phyloP scores from a whole-genome alignment of 192 early-diverging fungal genomes.

The Podila epicladia region DNA sequence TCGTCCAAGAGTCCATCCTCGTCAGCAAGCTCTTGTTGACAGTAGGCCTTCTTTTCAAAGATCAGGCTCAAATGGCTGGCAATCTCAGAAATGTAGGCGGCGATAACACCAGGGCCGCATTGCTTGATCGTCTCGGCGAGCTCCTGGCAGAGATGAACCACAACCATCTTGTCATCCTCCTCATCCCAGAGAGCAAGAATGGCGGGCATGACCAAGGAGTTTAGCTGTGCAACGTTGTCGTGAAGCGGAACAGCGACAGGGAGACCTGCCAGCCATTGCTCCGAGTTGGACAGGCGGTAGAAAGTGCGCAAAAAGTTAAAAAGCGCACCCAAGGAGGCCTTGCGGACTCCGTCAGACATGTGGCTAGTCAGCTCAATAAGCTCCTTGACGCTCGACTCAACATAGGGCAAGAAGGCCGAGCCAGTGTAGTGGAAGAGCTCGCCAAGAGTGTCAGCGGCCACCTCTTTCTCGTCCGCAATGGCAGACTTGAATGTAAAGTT shows the following conservation, averaged over 20 bases:
- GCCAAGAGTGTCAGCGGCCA: slow-evolving; percentile 87
- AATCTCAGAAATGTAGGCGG: slow-evolving; percentile 46
- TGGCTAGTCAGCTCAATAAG: slow-evolving; percentile 76
- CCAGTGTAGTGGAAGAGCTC: slow-evolving; percentile 85
- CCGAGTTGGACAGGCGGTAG: slow-evolving; percentile 72
- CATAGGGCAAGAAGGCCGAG: slow-evolving; percentile 84
- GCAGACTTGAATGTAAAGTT: slow-evolving; percentile 76
- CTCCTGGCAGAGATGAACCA: slow-evolving; percentile 82
- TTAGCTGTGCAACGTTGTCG: slow-evolving; percentile 78
- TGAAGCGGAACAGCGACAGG: slow-evolving; percentile 76
- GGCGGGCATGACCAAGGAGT: slow-evolving; percentile 72
- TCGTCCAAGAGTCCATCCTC: slow-evolving; percentile 74
- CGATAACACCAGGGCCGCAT: slow-evolving; percentile 77
- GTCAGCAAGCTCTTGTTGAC: slow-evolving; percentile 77
- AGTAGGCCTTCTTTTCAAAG: slow-evolving; percentile 78
- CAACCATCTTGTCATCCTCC: slow-evolving; percentile 87
- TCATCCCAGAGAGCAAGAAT: slow-evolving; percentile 79
- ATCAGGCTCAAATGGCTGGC: slow-evolving; percentile 59
- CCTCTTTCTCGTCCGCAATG: slow-evolving; percentile 93
- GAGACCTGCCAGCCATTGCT: slow-evolving; percentile 81
- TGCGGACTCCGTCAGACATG: slow-evolving; percentile 85
- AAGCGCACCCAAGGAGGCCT: slow-evolving; percentile 74
- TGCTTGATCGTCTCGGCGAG: slow-evolving; percentile 73
- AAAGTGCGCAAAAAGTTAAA: slow-evolving; percentile 84
- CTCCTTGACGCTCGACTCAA: slow-evolving; percentile 75